phyloP scores from a whole-genome alignment of 768 basidiomycete genomes.

The Tylopilus sp. region DNA sequence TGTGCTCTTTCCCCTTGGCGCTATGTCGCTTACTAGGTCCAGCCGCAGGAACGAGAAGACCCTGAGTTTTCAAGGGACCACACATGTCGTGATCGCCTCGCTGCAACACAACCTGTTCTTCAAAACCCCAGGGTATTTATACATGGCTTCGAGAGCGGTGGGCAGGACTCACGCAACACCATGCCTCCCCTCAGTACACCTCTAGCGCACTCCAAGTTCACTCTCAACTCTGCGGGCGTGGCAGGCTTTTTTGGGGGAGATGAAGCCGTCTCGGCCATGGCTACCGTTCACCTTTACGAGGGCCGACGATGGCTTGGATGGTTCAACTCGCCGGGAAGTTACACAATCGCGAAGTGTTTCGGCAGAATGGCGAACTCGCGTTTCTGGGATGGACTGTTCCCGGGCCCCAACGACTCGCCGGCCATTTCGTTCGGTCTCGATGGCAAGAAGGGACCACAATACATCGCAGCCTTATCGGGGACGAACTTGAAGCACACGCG shows the following conservation, averaged over 20 bases:
- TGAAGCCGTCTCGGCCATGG: conserved; percentile 35
- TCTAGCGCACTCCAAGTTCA: conserved; percentile 8
- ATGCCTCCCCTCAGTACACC: conserved; percentile 16
- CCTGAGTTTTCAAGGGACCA: too few species aligned
- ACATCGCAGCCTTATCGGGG: conserved; percentile 28
- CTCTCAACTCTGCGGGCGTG: conserved; percentile 30
- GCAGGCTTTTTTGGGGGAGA: conserved; percentile 37
- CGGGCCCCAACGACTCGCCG: conserved; percentile 26
- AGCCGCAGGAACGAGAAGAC: too few species aligned
- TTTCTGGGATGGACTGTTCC: conserved; percentile 34
- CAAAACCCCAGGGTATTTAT: neutral
- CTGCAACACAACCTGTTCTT: too few species aligned
- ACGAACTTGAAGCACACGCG: conserved; percentile 19
- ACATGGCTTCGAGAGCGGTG: neutral
- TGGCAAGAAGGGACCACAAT: conserved; percentile 27
- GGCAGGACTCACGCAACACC: neutral
- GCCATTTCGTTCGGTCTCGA: conserved; percentile 28
- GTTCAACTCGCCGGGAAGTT: conserved; percentile 36
- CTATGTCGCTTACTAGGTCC: too few species aligned
- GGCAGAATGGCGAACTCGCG: conserved; percentile 28
- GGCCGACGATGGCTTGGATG: conserved; percentile 34
- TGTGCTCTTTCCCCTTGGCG: too few species aligned
- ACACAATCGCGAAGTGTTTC: conserved; percentile 31
- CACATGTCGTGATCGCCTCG: too few species aligned
- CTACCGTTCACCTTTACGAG: conserved; percentile 7